Percentiles rank a stretch among this genome's conserved stretches.
Conservation (phyloP, 768 basidiomycete species). For the Rhizopogon roseolus region DNA sequence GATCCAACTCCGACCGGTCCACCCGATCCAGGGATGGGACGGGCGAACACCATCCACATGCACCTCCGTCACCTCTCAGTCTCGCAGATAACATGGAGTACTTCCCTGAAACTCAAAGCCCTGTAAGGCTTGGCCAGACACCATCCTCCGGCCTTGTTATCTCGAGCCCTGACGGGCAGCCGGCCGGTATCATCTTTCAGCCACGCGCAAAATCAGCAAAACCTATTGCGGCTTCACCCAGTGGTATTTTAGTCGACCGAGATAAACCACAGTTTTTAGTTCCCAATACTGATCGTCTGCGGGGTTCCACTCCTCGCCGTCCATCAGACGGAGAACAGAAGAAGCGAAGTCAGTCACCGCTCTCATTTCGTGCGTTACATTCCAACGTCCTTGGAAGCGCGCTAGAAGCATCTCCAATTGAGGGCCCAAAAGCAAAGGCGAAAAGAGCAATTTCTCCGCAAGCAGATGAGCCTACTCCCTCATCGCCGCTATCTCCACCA, state of each 20-base stretch:
- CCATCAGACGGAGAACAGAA: conserved; percentile 24
- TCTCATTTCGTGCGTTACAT: conserved; percentile 27
- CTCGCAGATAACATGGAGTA: conserved; percentile 68
- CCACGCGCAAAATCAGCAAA: conserved; percentile 49
- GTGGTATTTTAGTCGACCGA: conserved; percentile 33
- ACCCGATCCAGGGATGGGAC: conserved; percentile 47
- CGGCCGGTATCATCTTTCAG: conserved; percentile 95
- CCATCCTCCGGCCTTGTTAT: conserved; percentile 86
- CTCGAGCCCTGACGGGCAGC: conserved; percentile 89
- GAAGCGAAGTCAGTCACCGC: conserved; percentile 15
- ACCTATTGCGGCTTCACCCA: conserved; percentile 23
- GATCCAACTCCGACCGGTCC: conserved; percentile 61
- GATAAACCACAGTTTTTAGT: conserved; percentile 36
- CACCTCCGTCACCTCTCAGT: conserved; percentile 69
- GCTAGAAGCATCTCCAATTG: conserved; percentile 20
- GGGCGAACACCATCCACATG: conserved; percentile 32
- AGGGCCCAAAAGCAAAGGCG: conserved; percentile 19
- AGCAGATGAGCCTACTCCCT: conserved; percentile 17
- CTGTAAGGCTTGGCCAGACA: conserved; percentile 67
- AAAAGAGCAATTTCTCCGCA: conserved; percentile 25
- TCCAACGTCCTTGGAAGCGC: conserved; percentile 6
- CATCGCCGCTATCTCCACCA: conserved; percentile 7
- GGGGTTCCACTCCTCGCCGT: conserved; percentile 21
- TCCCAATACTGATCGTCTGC: conserved; percentile 22
- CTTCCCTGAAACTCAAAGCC: conserved; percentile 47